Conservation (phyloP, 1,284 basidiomycete species). For the Cryptococcus sp. region DNA sequence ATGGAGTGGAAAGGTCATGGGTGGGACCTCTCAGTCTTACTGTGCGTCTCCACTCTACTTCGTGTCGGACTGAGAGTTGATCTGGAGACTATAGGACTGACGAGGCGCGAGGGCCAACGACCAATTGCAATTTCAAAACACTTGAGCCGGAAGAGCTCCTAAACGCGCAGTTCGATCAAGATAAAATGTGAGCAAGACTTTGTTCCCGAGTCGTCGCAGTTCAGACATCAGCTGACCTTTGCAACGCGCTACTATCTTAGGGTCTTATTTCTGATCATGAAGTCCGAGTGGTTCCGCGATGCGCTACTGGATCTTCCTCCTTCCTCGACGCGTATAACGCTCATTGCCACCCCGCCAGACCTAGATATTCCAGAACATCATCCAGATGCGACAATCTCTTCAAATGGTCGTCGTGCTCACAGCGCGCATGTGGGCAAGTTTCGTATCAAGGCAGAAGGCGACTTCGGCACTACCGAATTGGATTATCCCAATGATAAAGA, state of each 20-base stretch:
- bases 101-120: slow-evolving; percentile 77
- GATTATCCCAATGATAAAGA: slow-evolving; percentile 89
- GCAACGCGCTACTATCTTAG: slow-evolving; percentile 51
- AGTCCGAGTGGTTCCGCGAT: slow-evolving; percentile 90
- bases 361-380: slow-evolving; percentile 33
- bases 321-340: slow-evolving; percentile 75
- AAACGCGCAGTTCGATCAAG: slow-evolving; percentile 74
- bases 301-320: slow-evolving; percentile 87
- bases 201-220: neutral
- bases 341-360: slow-evolving; percentile 70
- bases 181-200: slow-evolving; percentile 58
- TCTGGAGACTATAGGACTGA: slow-evolving; percentile 64
- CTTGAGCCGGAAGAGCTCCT: slow-evolving; percentile 79
- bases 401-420: slow-evolving; percentile 22
- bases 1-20: slow-evolving; percentile 79
- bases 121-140: slow-evolving; percentile 82
- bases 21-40: slow-evolving; percentile 71
- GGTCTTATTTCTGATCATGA: slow-evolving; percentile 79
- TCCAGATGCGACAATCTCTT: slow-evolving; percentile 20
- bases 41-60: slow-evolving; percentile 62
- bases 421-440: slow-evolving; percentile 60
- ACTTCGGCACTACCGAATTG: slow-evolving; percentile 85
- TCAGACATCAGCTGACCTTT: neutral
- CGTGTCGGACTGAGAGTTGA: neutral
- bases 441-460: slow-evolving; percentile 72